Conservation (phyloP, 129 eudicot genomes). For the Ambrosia artemisiifolia region DNA sequence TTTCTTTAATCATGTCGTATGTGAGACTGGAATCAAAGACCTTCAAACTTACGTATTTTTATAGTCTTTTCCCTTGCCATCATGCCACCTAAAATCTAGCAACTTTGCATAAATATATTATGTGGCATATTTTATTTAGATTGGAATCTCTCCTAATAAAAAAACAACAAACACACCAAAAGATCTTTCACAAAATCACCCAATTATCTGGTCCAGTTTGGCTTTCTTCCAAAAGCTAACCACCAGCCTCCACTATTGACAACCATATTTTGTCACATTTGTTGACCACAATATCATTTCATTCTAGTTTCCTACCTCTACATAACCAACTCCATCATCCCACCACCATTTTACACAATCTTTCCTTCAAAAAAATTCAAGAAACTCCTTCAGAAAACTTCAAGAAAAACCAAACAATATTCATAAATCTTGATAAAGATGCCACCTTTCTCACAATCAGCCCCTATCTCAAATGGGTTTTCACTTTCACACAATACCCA, state of each 20-base stretch:
- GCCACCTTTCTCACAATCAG: slow-evolving; percentile 60
- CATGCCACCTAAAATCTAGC: too few relatives aligned
- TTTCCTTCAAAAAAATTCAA: slow-evolving; percentile 4
- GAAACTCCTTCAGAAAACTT: not conserved
- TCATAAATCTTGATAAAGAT: slow-evolving; percentile 32
- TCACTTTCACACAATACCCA: slow-evolving; percentile 18
- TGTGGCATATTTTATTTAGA: not conserved
- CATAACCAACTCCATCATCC: slow-evolving; percentile 13
- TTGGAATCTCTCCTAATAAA: not conserved
- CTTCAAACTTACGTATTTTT: too few relatives aligned
- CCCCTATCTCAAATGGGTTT: slow-evolving; percentile 37
- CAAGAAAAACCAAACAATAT: slow-evolving; percentile 10
- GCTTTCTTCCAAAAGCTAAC: slow-evolving; percentile 26
- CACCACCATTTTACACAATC: slow-evolving; percentile 12
- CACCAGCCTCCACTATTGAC: slow-evolving; percentile 27
- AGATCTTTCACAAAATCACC: not conserved
- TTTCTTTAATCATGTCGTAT: too few relatives aligned
- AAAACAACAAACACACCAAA: too few relatives aligned
- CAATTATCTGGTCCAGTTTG: slow-evolving; percentile 30
- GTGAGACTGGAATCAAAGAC: too few relatives aligned
- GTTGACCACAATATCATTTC: not conserved
- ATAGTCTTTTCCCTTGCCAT: too few relatives aligned
- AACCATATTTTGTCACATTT: not conserved
- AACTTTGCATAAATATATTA: too few relatives aligned
- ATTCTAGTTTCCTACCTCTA: slow-evolving; percentile 5